Conservation (phyloP, 2,329 filamentous ascomycete genomes). For the Talaromyces amestolkiae region DNA sequence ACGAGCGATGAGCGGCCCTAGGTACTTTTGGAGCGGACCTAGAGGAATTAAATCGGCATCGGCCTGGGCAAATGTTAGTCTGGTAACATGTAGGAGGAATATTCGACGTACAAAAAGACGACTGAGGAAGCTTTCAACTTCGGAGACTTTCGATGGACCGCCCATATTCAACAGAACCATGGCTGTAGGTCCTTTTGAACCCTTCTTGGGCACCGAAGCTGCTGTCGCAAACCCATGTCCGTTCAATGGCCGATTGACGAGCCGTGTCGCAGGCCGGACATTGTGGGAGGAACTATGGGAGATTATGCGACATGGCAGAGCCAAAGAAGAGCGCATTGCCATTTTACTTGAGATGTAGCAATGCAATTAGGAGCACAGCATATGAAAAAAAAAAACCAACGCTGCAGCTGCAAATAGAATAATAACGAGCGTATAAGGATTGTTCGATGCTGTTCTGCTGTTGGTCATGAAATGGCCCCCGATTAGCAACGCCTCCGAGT, state of each 20-base stretch:
- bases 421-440: background rate
- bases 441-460: background rate
- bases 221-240: conserved; percentile 54
- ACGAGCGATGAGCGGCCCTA: conserved; percentile 81
- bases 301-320: conserved; percentile 32
- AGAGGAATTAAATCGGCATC: conserved; percentile 96
- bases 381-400: background rate
- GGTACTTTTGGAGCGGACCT: conserved; percentile 82
- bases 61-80: conserved; percentile 54
- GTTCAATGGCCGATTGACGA: conserved; percentile 24
- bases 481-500: background rate
- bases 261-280: conserved; percentile 22
- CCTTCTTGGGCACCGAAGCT: conserved; percentile 69
- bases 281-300: conserved; percentile 23
- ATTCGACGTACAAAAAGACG: conserved; percentile 74
- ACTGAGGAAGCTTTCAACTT: conserved; percentile 87
- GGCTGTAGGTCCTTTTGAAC: conserved; percentile 78
- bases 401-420: background rate
- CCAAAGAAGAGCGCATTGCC: conserved; percentile 42
- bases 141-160: conserved; percentile 79
- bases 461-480: background rate
- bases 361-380: background rate
- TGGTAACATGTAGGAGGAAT: conserved; percentile 7
- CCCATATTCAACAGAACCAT: conserved; percentile 99
- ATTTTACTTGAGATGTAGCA: conserved; percentile 27